Evolutionary conservation across 441 rosid species (phyloP).

Genomic region (Croton setiger): DNA sequence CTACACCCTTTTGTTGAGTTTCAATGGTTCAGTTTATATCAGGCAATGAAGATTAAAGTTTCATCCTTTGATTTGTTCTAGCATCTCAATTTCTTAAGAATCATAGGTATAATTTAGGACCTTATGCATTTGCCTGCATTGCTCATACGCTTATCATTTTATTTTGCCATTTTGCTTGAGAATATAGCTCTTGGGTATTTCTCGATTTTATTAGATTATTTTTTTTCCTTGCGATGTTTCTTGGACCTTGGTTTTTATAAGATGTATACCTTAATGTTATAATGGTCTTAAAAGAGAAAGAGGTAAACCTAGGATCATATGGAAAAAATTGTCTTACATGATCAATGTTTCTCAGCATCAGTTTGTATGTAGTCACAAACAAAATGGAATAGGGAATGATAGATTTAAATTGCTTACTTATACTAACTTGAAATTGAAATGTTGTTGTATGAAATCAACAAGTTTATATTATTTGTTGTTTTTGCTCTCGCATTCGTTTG

Average conservation of each 20-base stretch:
- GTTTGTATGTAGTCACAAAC: no score
- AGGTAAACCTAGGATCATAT: no score
- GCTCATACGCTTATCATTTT: not conserved
- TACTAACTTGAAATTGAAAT: no score
- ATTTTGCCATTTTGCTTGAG: not conserved
- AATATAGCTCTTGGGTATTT: not conserved
- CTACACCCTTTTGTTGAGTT: not conserved
- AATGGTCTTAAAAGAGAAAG: no score
- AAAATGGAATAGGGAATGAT: no score
- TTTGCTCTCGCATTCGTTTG: no score
- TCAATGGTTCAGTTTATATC: not conserved
- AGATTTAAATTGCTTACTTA: no score
- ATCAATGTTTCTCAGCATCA: no score
- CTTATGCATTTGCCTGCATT: not conserved
- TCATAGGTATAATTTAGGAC: not conserved
- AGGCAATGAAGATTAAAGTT: not conserved
- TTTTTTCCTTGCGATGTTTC: not conserved
- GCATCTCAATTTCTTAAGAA: not conserved
- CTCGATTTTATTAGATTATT: not conserved
- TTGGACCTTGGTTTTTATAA: no score
- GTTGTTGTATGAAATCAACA: not conserved
- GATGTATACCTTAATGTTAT: no score
- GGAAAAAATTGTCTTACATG: no score
- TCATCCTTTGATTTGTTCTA: not conserved
- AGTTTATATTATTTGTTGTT: no score